A percentile compares a stretch with the other conserved stretches of the same genome.
Evolutionary conservation across 257 asterid genomes (phyloP).

Genomic region (Nicotiana tomentosiformis): DNA sequence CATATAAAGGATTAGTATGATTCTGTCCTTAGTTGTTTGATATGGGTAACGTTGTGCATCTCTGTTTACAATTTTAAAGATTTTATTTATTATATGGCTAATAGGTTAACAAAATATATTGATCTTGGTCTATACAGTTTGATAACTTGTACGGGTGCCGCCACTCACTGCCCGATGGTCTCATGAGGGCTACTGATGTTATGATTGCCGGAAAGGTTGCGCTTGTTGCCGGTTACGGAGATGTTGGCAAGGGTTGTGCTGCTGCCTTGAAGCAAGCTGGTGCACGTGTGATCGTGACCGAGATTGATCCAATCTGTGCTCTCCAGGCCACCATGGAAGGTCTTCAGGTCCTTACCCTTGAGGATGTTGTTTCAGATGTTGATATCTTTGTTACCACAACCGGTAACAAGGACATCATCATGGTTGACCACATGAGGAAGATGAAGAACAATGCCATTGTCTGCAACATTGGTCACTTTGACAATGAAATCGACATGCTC

Average conservation of each 20-base stretch:
- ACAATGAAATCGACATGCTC: slow-evolving; percentile 51
- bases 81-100: too few relatives aligned
- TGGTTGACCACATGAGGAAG: slow-evolving; percentile 50
- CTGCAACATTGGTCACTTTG: slow-evolving; percentile 60
- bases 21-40: too few relatives aligned
- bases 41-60: too few relatives aligned
- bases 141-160: slow-evolving; percentile 53
- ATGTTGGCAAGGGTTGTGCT: slow-evolving; percentile 58
- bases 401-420: slow-evolving; percentile 55
- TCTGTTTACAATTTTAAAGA: too few relatives aligned
- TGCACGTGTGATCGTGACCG: slow-evolving; percentile 15
- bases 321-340: slow-evolving; percentile 62
- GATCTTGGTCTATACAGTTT: slow-evolving; percentile 22
- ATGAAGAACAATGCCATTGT: slow-evolving; percentile 58
- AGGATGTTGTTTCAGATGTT: slow-evolving; percentile 38
- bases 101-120: too few relatives aligned
- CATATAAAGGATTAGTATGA: too few relatives aligned
- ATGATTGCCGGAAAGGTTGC: slow-evolving; percentile 59
- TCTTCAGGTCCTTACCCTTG: slow-evolving; percentile 44
- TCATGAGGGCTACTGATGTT: slow-evolving; percentile 57
- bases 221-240: slow-evolving; percentile 46
- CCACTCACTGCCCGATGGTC: slow-evolving; percentile 50
- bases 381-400: slow-evolving; percentile 62
- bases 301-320: slow-evolving; percentile 56
- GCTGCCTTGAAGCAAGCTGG: slow-evolving; percentile 52